Percentiles rank a stretch among this genome's conserved stretches.
These are phyloP conservation scores for Hemisphaericaspora subhashii DNA, from an alignment of 1,139 yeast species.

Conservation along the genomic window DNA sequence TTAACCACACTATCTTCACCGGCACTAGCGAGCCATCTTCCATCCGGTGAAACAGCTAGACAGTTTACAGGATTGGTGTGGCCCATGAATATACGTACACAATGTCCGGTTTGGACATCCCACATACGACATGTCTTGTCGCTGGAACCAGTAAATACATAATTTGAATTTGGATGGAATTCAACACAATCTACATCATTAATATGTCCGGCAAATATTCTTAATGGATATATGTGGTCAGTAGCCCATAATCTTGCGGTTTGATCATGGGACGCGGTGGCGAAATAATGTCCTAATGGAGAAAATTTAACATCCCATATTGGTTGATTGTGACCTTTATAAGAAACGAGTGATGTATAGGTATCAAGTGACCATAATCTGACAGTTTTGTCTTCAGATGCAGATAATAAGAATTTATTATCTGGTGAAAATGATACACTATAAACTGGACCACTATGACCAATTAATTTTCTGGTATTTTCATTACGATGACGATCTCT, in stretches of 20 bases:
- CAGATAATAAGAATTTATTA: conserved; percentile 72
- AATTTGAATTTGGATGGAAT: conserved; percentile 95
- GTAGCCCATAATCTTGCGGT: conserved; percentile 98
- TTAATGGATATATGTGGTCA: conserved; percentile 92
- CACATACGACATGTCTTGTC: conserved; percentile 98
- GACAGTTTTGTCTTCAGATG: conserved; percentile 90
- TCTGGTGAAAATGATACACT: conserved; percentile 92
- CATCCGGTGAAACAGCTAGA: conserved; percentile 92
- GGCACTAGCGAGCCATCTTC: conserved; percentile 93
- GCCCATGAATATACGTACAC: conserved; percentile 93
- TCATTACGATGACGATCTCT: conserved; percentile 55
- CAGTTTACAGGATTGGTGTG: conserved; percentile 87
- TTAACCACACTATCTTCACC: conserved; percentile 90
- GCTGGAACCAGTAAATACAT: conserved; percentile 90
- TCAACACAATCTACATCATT: conserved; percentile 94
- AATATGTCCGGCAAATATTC: conserved; percentile 96
- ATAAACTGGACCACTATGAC: conserved; percentile 94
- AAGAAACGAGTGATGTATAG: conserved; percentile 83
- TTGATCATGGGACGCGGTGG: conserved; percentile 96
- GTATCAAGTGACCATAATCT: conserved; percentile 95
- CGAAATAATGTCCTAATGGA: conserved; percentile 96
- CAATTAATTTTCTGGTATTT: conserved; percentile 67
- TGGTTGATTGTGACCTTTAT: conserved; percentile 94
- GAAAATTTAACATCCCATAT: conserved; percentile 97
- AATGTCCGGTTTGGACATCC: conserved; percentile 88